phyloP scores from a whole-genome alignment of 352 stramenopile species.

The Phytophthora citrophthora region DNA sequence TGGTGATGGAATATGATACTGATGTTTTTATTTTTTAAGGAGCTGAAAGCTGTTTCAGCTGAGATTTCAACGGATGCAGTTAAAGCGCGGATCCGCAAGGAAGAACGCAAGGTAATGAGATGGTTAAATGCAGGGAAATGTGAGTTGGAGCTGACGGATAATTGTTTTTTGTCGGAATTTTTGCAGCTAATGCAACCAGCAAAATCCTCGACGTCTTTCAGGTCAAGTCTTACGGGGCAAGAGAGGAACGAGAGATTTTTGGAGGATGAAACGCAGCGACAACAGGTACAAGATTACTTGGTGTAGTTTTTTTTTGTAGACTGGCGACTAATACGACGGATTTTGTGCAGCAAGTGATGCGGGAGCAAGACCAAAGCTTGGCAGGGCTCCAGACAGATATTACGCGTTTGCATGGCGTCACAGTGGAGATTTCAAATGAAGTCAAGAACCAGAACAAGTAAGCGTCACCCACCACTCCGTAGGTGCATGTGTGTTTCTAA shows the following conservation, averaged over 20 bases:
- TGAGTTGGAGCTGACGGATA: background rate
- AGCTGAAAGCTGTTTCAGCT: constrained; percentile 54
- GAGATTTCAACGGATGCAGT: constrained; percentile 69
- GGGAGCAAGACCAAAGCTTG: constrained; percentile 71
- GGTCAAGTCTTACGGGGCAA: constrained; percentile 8
- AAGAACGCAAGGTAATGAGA: constrained; percentile 64
- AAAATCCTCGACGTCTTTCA: constrained; percentile 27
- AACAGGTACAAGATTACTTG: constrained; percentile 41
- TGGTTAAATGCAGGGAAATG: background rate
- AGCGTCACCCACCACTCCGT: constrained; percentile 1
- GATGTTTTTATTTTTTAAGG: constrained; percentile 8
- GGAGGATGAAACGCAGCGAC: constrained; percentile 58
- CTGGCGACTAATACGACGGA: constrained; percentile 1
- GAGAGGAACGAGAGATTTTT: constrained; percentile 69
- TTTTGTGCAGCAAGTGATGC: constrained; percentile 61
- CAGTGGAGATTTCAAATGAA: constrained; percentile 74
- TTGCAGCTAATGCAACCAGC: constrained; percentile 50
- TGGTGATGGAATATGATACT: background rate
- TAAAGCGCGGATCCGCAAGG: constrained; percentile 59
- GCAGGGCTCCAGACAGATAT: constrained; percentile 65
- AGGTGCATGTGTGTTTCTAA: background rate
- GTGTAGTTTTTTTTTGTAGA: background rate
- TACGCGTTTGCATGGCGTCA: constrained; percentile 63
- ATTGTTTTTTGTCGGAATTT: constrained; percentile 1
- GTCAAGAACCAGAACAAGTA: constrained; percentile 81